phyloP scores from a whole-genome alignment of 2,329 filamentous ascomycete genomes.

The Phialemonium atrogriseum region DNA sequence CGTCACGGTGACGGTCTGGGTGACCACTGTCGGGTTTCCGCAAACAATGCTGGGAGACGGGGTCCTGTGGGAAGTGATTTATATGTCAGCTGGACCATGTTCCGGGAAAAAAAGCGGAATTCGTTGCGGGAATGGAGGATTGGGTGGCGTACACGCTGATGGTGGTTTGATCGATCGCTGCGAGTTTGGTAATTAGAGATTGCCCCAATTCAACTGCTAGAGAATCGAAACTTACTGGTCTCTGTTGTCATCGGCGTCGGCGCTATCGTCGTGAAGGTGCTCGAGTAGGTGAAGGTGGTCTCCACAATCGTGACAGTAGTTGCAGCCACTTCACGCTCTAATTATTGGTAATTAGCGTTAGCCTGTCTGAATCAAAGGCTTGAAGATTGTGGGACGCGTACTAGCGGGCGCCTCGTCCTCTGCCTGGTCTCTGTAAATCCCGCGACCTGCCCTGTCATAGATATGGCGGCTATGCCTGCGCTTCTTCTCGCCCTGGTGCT shows the following conservation, averaged over 20 bases:
- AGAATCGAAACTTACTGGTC: neutral
- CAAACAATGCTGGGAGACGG: constrained; percentile 1
- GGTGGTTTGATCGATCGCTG: neutral
- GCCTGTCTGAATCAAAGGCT: too few species aligned
- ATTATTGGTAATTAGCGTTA: too few species aligned
- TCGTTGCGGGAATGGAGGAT: neutral
- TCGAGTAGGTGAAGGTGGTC: neutral
- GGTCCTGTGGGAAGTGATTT: neutral
- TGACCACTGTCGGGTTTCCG: constrained; percentile 2
- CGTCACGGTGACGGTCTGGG: constrained; percentile 1
- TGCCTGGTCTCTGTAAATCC: too few species aligned
- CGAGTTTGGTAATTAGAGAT: too few species aligned
- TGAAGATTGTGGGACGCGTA: too few species aligned
- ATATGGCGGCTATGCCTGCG: too few species aligned
- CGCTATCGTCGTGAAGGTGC: constrained; percentile 1
- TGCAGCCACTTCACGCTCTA: too few species aligned
- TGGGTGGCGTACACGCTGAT: constrained; percentile 1
- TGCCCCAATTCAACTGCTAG: too few species aligned
- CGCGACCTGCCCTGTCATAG: too few species aligned
- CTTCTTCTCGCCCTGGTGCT: too few species aligned
- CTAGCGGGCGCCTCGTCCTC: too few species aligned
- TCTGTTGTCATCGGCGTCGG: neutral
- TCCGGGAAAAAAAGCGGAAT: too few species aligned
- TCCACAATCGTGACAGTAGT: constrained; percentile 1
- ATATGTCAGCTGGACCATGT: neutral